A percentile compares a stretch with the other conserved stretches of the same genome.
Evolutionary conservation across 805 yeast species (phyloP).

Genomic region (Candida pini): DNA sequence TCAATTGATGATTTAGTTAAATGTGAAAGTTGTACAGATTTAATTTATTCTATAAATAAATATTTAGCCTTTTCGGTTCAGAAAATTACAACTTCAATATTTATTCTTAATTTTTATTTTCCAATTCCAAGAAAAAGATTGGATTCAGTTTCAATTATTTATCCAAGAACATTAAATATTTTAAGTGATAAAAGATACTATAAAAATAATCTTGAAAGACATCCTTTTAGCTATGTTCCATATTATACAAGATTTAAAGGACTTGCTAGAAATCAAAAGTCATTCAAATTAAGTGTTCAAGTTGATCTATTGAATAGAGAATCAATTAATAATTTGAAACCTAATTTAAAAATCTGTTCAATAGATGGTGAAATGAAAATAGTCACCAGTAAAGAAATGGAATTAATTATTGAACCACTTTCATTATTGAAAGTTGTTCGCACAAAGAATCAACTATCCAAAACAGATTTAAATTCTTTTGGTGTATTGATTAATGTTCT

Average conservation of each 20-base stretch:
- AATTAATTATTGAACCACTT: no score
- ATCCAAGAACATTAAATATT: conserved; percentile 10
- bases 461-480: conserved; percentile 5
- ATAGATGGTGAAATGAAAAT: background rate
- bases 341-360: background rate
- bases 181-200: background rate
- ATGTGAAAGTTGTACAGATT: background rate
- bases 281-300: conserved; percentile 7
- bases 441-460: background rate
- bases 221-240: conserved; percentile 4
- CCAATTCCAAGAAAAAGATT: conserved; percentile 21
- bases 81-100: conserved; percentile 9
- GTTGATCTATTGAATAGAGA: conserved; percentile 9
- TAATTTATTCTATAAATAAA: conserved; percentile 14
- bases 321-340: background rate
- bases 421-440: no score
- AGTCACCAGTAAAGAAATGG: no score
- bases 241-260: conserved; percentile 7
- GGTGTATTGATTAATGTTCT: conserved; percentile 20
- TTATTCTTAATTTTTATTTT: conserved; percentile 18
- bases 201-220: no score
- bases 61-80: conserved; percentile 21
- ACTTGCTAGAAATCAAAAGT: conserved; percentile 3
- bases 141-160: conserved; percentile 8
- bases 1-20: background rate